A percentile compares a stretch with the other conserved stretches of the same genome.
Conservation (phyloP, 108 stramenopile species). For the Discostella stelligeroides region DNA sequence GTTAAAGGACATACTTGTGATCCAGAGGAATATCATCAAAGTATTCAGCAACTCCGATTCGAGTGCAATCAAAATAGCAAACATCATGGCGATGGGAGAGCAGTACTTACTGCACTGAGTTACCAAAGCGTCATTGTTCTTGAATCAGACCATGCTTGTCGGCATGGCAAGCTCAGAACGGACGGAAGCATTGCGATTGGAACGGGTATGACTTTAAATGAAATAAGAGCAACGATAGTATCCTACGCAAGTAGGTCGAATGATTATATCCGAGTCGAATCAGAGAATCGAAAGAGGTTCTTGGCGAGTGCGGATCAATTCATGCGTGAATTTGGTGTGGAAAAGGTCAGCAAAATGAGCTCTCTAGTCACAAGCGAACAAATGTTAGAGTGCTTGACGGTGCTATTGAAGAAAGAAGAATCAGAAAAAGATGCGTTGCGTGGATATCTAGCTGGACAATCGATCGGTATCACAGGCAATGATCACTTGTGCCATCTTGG, state of each 20-base stretch:
- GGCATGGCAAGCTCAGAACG: constrained; percentile 60
- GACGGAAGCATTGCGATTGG: constrained; percentile 66
- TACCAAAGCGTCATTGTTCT: constrained; percentile 44
- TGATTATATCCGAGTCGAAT: constrained; percentile 19
- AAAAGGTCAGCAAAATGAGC: constrained; percentile 34
- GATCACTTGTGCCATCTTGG: constrained; percentile 75
- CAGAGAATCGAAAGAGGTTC: constrained; percentile 30
- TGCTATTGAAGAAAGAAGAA: constrained; percentile 43
- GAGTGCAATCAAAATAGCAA: constrained; percentile 2
- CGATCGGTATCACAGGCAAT: constrained; percentile 56
- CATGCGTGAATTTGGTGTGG: constrained; percentile 64
- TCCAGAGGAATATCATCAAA: constrained; percentile 61
- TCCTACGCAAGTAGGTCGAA: constrained; percentile 31
- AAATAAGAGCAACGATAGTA: constrained; percentile 25
- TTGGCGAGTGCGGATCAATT: constrained; percentile 35
- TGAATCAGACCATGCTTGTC: constrained; percentile 61
- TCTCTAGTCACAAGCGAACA: constrained; percentile 44
- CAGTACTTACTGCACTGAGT: constrained; percentile 22
- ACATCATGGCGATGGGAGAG: background rate
- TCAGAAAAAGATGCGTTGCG: constrained; percentile 41
- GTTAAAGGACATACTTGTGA: constrained; percentile 72
- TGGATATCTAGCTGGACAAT: constrained; percentile 57
- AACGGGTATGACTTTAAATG: constrained; percentile 43
- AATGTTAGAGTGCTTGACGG: constrained; percentile 48
- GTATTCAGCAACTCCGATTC: constrained; percentile 46